phyloP scores from a whole-genome alignment of 2,329 filamentous ascomycete genomes.

The Fusarium papillatum region DNA sequence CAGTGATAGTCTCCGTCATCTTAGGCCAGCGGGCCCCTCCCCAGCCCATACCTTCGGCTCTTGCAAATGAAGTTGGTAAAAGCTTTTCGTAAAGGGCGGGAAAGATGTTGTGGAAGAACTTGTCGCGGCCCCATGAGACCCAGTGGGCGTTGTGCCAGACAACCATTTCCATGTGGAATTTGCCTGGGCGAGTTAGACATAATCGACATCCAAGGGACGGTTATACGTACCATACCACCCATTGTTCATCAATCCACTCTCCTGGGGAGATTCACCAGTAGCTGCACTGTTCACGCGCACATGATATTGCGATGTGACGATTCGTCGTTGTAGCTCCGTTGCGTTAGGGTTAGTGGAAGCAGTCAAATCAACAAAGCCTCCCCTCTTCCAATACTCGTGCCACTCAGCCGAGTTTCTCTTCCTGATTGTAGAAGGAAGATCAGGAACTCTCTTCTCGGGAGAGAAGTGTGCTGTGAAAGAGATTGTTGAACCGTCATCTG shows the following conservation, averaged over 20 bases:
- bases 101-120: conserved; percentile 52
- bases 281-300: conserved; percentile 57
- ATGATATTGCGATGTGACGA: conserved; percentile 58
- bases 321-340: conserved; percentile 58
- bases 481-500: conserved; percentile 19
- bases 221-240: conserved; percentile 56
- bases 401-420: conserved; percentile 45
- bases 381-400: conserved; percentile 54
- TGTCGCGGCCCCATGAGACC: conserved; percentile 54
- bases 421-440: conserved; percentile 40
- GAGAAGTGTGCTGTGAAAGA: conserved; percentile 53
- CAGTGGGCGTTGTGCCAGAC: conserved; percentile 58
- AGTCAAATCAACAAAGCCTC: conserved; percentile 58
- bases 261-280: conserved; percentile 54
- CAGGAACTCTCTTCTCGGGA: conserved; percentile 38
- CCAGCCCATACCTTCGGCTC: conserved; percentile 57
- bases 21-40: conserved; percentile 58
- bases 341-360: conserved; percentile 51
- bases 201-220: accelerated
- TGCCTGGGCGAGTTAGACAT: conserved; percentile 38
- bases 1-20: conserved; percentile 46
- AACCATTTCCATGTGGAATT: conserved; percentile 59
- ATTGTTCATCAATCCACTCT: conserved; percentile 60
- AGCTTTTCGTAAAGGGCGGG: conserved; percentile 62
- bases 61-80: conserved; percentile 51